Percentiles rank a stretch among this genome's conserved stretches.
Conservation (phyloP, 495 filamentous ascomycete genomes). For the Cryomyces minteri region DNA sequence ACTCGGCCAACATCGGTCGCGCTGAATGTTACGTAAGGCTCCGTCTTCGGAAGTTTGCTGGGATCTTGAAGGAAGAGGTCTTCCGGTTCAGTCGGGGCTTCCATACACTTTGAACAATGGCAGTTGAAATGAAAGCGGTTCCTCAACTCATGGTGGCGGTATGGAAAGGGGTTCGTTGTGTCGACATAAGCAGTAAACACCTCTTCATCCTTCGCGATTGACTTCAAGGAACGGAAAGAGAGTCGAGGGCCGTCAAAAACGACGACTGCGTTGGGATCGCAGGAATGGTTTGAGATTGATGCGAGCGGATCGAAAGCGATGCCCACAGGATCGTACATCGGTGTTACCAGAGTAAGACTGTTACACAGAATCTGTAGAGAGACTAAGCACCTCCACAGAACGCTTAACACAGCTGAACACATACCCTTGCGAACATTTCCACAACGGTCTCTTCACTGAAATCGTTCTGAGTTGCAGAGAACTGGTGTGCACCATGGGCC, state of each 20-base stretch:
- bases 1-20: slow-evolving; percentile 1
- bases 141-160: slow-evolving; percentile 32
- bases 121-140: slow-evolving; percentile 50
- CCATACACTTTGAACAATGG: slow-evolving; percentile 33
- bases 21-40: not conserved
- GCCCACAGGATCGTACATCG: slow-evolving; percentile 40
- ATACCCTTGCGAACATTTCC: not conserved
- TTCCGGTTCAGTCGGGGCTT: slow-evolving; percentile 11
- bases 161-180: slow-evolving; percentile 28
- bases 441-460: not conserved
- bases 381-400: not conserved
- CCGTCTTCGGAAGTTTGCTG: slow-evolving; percentile 1
- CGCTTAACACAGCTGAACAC: not conserved
- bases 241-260: slow-evolving; percentile 35
- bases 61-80: slow-evolving; percentile 10
- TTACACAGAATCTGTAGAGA: slow-evolving; percentile 31
- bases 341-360: slow-evolving; percentile 39
- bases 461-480: slow-evolving; percentile 23
- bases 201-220: slow-evolving; percentile 36
- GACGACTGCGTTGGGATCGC: slow-evolving; percentile 46
- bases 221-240: slow-evolving; percentile 21
- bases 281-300: slow-evolving; percentile 49
- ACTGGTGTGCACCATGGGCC: slow-evolving; percentile 32
- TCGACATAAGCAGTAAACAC: slow-evolving; percentile 55
- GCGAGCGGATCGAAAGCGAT: slow-evolving; percentile 39